Percentiles rank a stretch among this genome's conserved stretches.
phyloP scores from a whole-genome alignment of 176 grass and related monocot genomes.

The Elaeis guineensis region DNA sequence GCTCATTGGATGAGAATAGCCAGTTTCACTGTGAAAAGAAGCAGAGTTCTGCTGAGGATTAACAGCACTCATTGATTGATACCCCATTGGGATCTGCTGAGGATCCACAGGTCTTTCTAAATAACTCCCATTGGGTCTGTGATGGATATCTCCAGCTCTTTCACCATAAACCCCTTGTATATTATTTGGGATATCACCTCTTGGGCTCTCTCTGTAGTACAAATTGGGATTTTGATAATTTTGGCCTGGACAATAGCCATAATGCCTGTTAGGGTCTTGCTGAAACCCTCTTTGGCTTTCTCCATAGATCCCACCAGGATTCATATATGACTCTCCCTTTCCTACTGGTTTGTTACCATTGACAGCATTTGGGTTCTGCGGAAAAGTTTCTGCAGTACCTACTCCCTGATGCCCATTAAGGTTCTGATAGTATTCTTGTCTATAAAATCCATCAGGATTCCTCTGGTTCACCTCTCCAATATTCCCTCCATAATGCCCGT shows the following conservation, averaged over 20 bases:
- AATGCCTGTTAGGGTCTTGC: slow-evolving; percentile 25
- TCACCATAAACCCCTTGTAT: slow-evolving; percentile 23
- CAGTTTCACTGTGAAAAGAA: slow-evolving; percentile 20
- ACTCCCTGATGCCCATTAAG: not conserved
- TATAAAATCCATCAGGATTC: not conserved
- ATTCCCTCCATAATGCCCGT: not conserved
- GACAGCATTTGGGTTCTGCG: not conserved
- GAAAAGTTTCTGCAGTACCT: not conserved
- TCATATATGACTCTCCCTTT: slow-evolving; percentile 1
- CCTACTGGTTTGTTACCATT: not conserved
- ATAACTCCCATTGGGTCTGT: slow-evolving; percentile 23
- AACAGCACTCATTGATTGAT: slow-evolving; percentile 1
- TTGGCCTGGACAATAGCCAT: slow-evolving; percentile 31
- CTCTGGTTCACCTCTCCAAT: not conserved
- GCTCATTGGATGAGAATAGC: slow-evolving; percentile 6
- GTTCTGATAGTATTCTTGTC: not conserved
- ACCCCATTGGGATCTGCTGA: slow-evolving; percentile 6
- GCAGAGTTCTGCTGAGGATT: slow-evolving; percentile 17
- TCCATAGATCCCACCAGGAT: slow-evolving; percentile 20
- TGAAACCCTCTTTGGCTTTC: slow-evolving; percentile 27
- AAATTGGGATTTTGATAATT: slow-evolving; percentile 24
- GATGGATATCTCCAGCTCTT: slow-evolving; percentile 22
- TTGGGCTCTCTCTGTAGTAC: slow-evolving; percentile 3
- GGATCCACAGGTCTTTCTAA: slow-evolving; percentile 20
- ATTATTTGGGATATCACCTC: slow-evolving; percentile 16